phyloP scores from a whole-genome alignment of 192 early-diverging fungal species.

The Coemansia erecta region DNA sequence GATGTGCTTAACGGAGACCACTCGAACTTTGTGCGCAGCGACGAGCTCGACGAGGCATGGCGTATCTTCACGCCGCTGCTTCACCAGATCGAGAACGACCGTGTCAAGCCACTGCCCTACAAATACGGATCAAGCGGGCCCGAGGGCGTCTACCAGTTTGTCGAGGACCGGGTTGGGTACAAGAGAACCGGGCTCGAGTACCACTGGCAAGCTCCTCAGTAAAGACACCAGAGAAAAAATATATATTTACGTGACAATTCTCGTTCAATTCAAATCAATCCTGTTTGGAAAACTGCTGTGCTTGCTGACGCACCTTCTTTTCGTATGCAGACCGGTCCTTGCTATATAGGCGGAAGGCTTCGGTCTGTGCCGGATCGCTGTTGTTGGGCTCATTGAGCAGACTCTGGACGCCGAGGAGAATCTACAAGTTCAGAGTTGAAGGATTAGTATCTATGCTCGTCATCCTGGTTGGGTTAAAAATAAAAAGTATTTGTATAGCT shows the following conservation, averaged over 20 bases:
- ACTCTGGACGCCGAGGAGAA: conserved; percentile 90
- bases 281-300: conserved; percentile 34
- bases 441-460: background rate
- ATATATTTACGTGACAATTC: no score
- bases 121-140: conserved; percentile 81
- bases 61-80: conserved; percentile 93
- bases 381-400: conserved; percentile 91
- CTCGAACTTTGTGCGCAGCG: conserved; percentile 87
- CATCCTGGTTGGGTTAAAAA: background rate
- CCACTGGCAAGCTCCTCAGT: conserved; percentile 44
- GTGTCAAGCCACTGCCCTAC: conserved; percentile 65
- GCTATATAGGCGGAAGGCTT: conserved; percentile 46
- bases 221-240: background rate
- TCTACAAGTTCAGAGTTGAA: conserved; percentile 48
- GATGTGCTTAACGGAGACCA: conserved; percentile 88
- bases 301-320: conserved; percentile 60
- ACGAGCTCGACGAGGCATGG: conserved; percentile 93
- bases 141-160: conserved; percentile 64
- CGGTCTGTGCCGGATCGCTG: conserved; percentile 71
- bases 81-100: conserved; percentile 72
- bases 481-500: background rate
- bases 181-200: conserved; percentile 40
- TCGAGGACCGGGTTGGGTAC: conserved; percentile 34
- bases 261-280: background rate
- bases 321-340: conserved; percentile 57